phyloP scores from a whole-genome alignment of 345 rosid species.

The Firmiana major region DNA sequence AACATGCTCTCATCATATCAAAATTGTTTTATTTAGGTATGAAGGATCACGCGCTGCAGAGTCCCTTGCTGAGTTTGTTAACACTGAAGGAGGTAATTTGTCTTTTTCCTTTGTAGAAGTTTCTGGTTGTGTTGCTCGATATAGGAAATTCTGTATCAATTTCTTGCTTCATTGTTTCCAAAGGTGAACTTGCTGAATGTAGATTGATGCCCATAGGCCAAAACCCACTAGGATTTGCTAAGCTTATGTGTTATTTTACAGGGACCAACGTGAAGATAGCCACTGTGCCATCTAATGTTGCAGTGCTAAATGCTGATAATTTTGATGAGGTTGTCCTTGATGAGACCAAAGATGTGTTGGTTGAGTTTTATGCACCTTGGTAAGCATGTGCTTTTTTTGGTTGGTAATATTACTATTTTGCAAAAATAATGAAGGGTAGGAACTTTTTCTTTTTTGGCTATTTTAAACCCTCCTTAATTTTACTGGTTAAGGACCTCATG shows the following conservation, averaged over 20 bases:
- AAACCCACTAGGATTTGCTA: neutral
- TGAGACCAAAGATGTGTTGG: conserved; percentile 81
- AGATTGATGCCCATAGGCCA: neutral
- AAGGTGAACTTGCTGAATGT: neutral
- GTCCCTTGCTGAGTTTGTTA: conserved; percentile 80
- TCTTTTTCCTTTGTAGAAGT: conserved; percentile 1
- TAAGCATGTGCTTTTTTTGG: conserved; percentile 24
- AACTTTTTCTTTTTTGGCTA: neutral
- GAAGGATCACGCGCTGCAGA: conserved; percentile 90
- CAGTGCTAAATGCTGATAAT: conserved; percentile 70
- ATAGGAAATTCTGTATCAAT: neutral
- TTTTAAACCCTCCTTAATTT: neutral
- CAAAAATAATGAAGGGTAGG: neutral
- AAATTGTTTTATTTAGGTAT: conserved; percentile 41
- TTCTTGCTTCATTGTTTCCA: neutral
- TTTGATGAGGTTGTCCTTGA: conserved; percentile 83
- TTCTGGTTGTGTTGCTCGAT: neutral
- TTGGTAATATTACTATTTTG: neutral
- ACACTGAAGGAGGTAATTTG: conserved; percentile 81
- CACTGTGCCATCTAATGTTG: conserved; percentile 64
- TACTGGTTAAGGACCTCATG: neutral
- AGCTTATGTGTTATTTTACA: conserved; percentile 29
- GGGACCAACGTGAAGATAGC: conserved; percentile 92
- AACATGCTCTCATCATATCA: neutral
- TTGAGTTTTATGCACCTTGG: conserved; percentile 99